Base-by-base conservation (phyloP, 371 early-diverging fungal species). In the Agmasoma carcini region DNA sequence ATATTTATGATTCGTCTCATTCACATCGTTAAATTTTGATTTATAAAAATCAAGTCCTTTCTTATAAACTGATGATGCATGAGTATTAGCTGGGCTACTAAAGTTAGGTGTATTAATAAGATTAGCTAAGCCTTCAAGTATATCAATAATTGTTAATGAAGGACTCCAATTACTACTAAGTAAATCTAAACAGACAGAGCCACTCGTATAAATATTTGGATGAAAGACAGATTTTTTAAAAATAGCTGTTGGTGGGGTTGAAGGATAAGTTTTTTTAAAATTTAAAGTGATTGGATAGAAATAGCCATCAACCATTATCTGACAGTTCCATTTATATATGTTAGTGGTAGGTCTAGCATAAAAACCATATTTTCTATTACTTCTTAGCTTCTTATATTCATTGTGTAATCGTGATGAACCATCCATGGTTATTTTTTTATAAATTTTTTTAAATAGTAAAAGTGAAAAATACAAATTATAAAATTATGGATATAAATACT, bases 61-160 rank as follows among this genome's bases (percentile, higher is more conserved):
- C n/a, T 25, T 59, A 55, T 52, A 73, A 9, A 66, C 33, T 20
- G 46, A 22, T 7, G 65, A 53, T 15, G 75, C 73, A 12, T 34
- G 31, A 14, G 52, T 30, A 59, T 75, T 75, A 26, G 75, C 75
- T 25, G 75, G 75, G 38, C 65, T 66, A 25, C 48, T 33, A 33
- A 65, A 65, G 56, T 75, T 75, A 30, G 75, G 75, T 19, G 52
- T 43, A n/a, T 56, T 61, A 11, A 75, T 54, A 33, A 75, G 67
- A 22, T 65, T 60, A 26, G 64, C 69, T 4, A 75, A 37, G 1
- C 67, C 69, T 7, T 45, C 46, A 14, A 72, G 57, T n/a, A 73
- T 55, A 36, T 63, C 59, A 46, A 59, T 59, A 17, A 75, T 59
- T 22, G 65, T 69, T 47, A 68, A 52, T 31, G 65, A 54, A 25